Conservation (phyloP, 768 basidiomycete species). For the Termitomyces bulborhizus region DNA sequence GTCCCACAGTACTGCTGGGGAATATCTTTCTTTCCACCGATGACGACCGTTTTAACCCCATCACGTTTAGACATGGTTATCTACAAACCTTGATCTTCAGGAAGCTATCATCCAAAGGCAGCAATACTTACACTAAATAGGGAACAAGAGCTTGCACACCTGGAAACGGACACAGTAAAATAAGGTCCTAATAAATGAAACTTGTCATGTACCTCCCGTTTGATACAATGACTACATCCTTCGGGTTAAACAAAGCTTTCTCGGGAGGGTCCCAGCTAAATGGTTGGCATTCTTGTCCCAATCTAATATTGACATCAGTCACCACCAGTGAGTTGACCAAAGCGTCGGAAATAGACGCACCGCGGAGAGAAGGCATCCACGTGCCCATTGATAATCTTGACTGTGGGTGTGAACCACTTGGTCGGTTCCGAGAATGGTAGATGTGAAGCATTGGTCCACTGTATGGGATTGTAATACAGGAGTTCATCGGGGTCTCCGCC, state of each 20-base stretch:
- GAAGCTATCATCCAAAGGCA: background rate
- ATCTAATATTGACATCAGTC: conserved; percentile 18
- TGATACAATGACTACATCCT: conserved; percentile 45
- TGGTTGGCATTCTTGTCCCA: conserved; percentile 43
- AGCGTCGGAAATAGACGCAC: conserved; percentile 16
- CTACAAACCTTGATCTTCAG: conserved; percentile 19
- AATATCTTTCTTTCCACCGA: conserved; percentile 43
- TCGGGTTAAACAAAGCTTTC: conserved; percentile 39
- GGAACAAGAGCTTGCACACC: conserved; percentile 44
- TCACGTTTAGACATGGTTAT: conserved; percentile 58
- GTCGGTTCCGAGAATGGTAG: conserved; percentile 30
- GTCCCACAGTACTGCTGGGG: conserved; percentile 57
- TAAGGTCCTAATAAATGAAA: background rate
- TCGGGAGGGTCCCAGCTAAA: conserved; percentile 27
- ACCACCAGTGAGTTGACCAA: background rate
- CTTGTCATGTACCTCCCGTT: conserved; percentile 37
- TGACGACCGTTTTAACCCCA: conserved; percentile 47
- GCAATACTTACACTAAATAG: conserved; percentile 32
- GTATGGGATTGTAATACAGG: conserved; percentile 42
- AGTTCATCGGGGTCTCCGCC: conserved; percentile 38
- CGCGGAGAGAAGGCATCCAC: conserved; percentile 46
- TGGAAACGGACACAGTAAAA: conserved; percentile 4
- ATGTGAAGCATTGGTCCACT: conserved; percentile 44
- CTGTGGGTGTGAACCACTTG: conserved; percentile 41
- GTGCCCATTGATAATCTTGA: conserved; percentile 39